phyloP scores from a whole-genome alignment of 1,284 basidiomycete genomes.

The Takashimella koratensis region DNA sequence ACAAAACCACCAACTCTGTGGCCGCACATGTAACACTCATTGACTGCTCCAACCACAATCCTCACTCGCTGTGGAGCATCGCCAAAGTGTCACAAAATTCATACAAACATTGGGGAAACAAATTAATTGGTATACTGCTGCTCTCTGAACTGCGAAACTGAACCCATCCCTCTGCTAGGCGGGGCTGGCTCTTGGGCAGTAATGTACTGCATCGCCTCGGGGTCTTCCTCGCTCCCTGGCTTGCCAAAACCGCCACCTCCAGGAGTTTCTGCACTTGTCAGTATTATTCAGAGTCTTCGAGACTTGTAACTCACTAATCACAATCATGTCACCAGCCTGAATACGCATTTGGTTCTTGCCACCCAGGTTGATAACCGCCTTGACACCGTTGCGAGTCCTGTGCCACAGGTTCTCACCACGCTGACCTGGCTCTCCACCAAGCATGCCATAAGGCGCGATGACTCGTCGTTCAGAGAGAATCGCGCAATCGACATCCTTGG shows the following conservation, averaged over 20 bases:
- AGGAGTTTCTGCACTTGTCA: conserved; percentile 1
- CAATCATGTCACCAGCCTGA: conserved; percentile 15
- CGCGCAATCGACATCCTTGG: conserved; percentile 80
- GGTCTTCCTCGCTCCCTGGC: conserved; percentile 6
- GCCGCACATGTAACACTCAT: no score
- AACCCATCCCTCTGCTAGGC: not conserved
- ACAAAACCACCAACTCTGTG: no score
- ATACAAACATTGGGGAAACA: no score
- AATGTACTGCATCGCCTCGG: conserved; percentile 5
- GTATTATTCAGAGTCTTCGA: not conserved
- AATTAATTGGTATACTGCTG: conserved; percentile 3
- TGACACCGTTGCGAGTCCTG: not conserved
- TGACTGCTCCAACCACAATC: no score
- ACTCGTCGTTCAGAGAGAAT: conserved; percentile 73
- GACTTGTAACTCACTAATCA: conserved; percentile 16
- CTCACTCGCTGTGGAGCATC: no score
- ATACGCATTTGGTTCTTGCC: conserved; percentile 19
- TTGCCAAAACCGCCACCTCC: conserved; percentile 6
- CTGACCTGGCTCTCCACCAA: conserved; percentile 73
- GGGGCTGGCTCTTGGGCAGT: not conserved
- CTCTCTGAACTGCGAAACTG: conserved; percentile 8
- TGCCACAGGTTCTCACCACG: conserved; percentile 83
- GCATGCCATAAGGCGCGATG: conserved; percentile 82
- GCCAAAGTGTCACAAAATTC: no score
- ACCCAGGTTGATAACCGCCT: conserved; percentile 4